Base-by-base conservation (phyloP, 345 rosid species). In the Eucalyptus regnans region DNA sequence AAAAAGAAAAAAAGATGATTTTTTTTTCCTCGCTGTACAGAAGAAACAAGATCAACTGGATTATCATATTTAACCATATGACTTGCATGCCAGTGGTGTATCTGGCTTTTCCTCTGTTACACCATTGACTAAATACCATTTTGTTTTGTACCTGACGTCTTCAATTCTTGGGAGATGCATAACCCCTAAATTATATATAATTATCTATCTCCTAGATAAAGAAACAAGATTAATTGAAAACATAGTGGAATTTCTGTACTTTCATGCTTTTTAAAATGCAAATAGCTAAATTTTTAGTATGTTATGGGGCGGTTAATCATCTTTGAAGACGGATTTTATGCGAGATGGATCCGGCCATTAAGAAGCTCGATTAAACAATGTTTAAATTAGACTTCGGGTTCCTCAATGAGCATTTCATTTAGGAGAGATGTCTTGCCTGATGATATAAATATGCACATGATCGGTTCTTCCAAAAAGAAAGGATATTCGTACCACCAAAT, bases 151-250 rank as follows among this genome's bases (percentile, higher is more conserved):
- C 23, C 80, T 1, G 37, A 15, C 43, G 37, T 76, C 46, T 76
- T 76, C 83, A 76, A 76, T 18, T 18, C 83, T 76, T 76, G 46
- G 81, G 83, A 76, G 83, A 76, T 76, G 83, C 83, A 37, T 7
- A 10, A 76, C 48, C 14, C 83, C 27, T 37, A 71, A 71, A 33
- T 52, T 52, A 33, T 17, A 17, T 33, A 17, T 37, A 9, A 33
- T 33, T 18, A 71, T 71, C 13, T 33, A 71, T 66, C 43, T 31
- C 79, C 79, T 31, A 15, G 41, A 15, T 33, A 68, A 3, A 68
- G 23, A 33, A 68, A 16, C 10, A 2, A 17, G 44, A 33, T 20
- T 76, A 37, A 10, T 37, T 37, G 83, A 10, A 20, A 76, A 41
- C 48, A 76, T 1, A 22, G 23, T 37, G 46, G 27, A 76, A 37